Base-by-base conservation (phyloP, 805 yeast genomes). In the Danielia reshetovae region DNA sequence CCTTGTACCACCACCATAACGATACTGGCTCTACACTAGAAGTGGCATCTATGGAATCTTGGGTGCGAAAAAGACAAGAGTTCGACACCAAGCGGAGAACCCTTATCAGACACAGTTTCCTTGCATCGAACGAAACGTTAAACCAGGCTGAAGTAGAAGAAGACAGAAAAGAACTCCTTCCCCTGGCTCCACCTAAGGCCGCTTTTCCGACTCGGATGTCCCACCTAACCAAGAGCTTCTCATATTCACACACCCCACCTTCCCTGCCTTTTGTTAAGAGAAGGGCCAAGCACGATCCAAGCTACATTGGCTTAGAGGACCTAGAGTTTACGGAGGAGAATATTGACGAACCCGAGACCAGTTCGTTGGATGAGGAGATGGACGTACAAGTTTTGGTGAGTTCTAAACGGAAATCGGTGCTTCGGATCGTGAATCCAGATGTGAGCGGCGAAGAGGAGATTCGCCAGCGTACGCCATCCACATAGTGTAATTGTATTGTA, bases 301-400 rank as follows among this genome's bases (percentile, higher is more conserved):
- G 50, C 4, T 33, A 29, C 35, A 23, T 36, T 14, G 41, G 36
- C 14, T 18, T 34, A 2, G 39, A 29, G 8, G 37, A 28, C 5
- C 17, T 34, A 12, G 13, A 17, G 16, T 10, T 16, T 13, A 15
- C 34, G 3, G 22, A 18, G 24, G 34, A 31, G 21, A 31, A 31
- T 15, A 31, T 31, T 15, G 23, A 18, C 14, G 47, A 30, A 8
- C 40, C 49, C 13, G 65, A 62, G 32, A 65, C 57, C 16, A 70
- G 64, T 24, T 66, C 68, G 14, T 58, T 69, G 10, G 69, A 75
- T 35, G 68, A 67, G 13, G 62, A 66, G 19, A 51, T 79, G 44
- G 88, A 82, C 43, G 89, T 80, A 2, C 89, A 82, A 54, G 82
- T 82, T 7, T 57, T 82, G 40, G 87, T 82, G 6, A 74, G 83